Evolutionary conservation across 2,329 filamentous ascomycete genomes (phyloP), one percentile per base, ranked within the genome.

Genomic region (Westerdykella ornata): DNA sequence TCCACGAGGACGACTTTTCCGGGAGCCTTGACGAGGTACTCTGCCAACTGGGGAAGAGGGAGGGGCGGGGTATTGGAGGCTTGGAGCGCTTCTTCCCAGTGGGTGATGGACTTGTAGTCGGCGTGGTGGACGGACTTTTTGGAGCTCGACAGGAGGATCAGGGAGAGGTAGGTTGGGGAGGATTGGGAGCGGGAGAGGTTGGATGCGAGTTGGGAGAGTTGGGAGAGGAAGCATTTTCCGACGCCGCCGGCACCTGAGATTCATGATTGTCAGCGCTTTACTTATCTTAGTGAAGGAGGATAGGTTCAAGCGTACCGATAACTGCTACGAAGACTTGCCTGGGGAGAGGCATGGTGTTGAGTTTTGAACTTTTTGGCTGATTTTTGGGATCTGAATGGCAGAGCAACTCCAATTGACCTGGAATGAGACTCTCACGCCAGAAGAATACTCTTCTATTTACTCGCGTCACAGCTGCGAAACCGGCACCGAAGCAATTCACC

Each of bases 131-230:
- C 72, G 37, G 86, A 84, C 67, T 88, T 89, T 58, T 82, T 86
- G 67, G 85, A 92, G 41, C 87, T 88, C 42, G 87, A 82, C 54
- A 96, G 81, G 69, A 94, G 86, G 72, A 89, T 79, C 40, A 97
- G 80, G 43, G 77, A 81, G 44, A 95, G 76, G 66, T 82, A 80
- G 39, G 80, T 80, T 5, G 79, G 76, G 32, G 83, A 78, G 30
- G 81, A 56, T 42, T 63, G 60, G 5, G 66, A 62, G 42, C 67
- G 64, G 14, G 68, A 66, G 40, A 74, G 80, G 47, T 84, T 80
- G 49, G 76, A 72, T 37, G 79, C 74, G 45, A 92, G 77, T 46
- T 71, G 63, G 50, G 83, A 73, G 44, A 97, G 80, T 69, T 97
- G 92, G 53, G 75, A 74, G 49, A 97, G 79, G 74, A 97, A 96